Conservation (phyloP, 2,329 filamentous ascomycete species). For the Penicillium sp. region DNA sequence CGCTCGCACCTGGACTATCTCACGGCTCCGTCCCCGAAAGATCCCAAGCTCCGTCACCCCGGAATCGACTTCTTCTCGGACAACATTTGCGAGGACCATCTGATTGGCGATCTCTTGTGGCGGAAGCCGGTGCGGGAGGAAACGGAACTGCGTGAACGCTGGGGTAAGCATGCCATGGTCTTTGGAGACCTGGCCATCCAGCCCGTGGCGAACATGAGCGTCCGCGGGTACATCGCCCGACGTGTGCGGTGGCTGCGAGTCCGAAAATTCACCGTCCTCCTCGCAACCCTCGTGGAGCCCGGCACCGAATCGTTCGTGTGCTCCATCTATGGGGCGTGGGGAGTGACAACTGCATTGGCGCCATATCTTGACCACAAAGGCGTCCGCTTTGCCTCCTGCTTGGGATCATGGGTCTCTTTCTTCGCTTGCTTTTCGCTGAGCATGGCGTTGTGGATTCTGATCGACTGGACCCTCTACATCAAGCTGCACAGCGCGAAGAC, state of each 20-base stretch:
- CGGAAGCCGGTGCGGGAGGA: conserved; percentile 46
- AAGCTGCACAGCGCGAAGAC: conserved; percentile 71
- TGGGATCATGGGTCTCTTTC: conserved; percentile 66
- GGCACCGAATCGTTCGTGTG: conserved; percentile 87
- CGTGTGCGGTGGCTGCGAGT: conserved; percentile 88
- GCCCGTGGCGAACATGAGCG: conserved; percentile 77
- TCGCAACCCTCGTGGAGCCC: conserved; percentile 87
- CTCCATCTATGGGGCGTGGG: conserved; percentile 75
- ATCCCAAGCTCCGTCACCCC: conserved; percentile 45
- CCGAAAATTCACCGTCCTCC: conserved; percentile 86
- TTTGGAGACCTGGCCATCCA: conserved; percentile 86
- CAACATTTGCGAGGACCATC: conserved; percentile 96
- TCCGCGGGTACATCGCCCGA: conserved; percentile 72
- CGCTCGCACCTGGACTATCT: conserved; percentile 81
- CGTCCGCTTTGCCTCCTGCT: conserved; percentile 49
- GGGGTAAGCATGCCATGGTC: conserved; percentile 76
- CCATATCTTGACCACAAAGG: conserved; percentile 51
- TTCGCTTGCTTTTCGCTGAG: conserved; percentile 62
- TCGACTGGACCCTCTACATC: conserved; percentile 71
- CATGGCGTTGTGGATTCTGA: conserved; percentile 66
- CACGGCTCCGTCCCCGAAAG: conserved; percentile 53
- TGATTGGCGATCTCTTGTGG: conserved; percentile 92
- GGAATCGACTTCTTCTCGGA: conserved; percentile 92
- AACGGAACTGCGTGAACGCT: conserved; percentile 42
- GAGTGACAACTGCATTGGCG: conserved; percentile 66